A percentile compares a stretch with the other conserved stretches of the same genome.
Conservation (phyloP, 129 eudicot genomes). For the Chrysanthemum lavandulifolium region DNA sequence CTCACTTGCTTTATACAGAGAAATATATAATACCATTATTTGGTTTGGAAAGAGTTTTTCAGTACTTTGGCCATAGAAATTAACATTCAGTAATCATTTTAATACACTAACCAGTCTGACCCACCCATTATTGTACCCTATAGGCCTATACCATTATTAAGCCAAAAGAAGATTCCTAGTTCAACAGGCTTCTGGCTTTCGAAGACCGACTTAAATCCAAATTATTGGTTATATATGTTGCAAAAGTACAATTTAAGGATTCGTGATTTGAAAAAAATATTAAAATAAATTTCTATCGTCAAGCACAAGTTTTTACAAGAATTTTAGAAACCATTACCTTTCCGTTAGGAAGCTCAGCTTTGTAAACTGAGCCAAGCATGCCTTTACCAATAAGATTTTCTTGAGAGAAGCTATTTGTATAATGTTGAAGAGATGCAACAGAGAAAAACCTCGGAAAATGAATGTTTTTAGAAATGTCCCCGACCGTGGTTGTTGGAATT, state of each 20-base stretch:
- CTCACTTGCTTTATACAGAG: neutral
- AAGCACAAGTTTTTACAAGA: neutral
- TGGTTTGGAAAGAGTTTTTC: neutral
- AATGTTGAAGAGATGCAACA: slow-evolving; percentile 58
- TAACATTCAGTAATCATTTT: neutral
- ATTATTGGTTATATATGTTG: neutral
- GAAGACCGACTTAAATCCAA: neutral
- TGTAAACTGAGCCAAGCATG: slow-evolving; percentile 54
- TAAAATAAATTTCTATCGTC: no score
- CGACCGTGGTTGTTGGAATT: slow-evolving; percentile 20
- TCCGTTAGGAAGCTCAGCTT: slow-evolving; percentile 53
- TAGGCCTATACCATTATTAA: neutral
- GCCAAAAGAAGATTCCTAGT: neutral
- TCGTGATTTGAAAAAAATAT: neutral
- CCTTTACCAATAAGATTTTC: slow-evolving; percentile 56
- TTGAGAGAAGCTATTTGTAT: slow-evolving; percentile 59
- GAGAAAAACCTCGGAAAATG: slow-evolving; percentile 41
- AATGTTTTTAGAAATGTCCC: slow-evolving; percentile 25
- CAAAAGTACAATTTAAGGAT: neutral
- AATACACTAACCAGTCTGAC: no score
- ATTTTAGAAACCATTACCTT: slow-evolving; percentile 40
- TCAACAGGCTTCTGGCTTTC: neutral
- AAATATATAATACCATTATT: no score
- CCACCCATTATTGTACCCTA: neutral
- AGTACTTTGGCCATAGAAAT: neutral